Conservation (phyloP, 2,329 filamentous ascomycete genomes). For the Colletotrichum musicola region DNA sequence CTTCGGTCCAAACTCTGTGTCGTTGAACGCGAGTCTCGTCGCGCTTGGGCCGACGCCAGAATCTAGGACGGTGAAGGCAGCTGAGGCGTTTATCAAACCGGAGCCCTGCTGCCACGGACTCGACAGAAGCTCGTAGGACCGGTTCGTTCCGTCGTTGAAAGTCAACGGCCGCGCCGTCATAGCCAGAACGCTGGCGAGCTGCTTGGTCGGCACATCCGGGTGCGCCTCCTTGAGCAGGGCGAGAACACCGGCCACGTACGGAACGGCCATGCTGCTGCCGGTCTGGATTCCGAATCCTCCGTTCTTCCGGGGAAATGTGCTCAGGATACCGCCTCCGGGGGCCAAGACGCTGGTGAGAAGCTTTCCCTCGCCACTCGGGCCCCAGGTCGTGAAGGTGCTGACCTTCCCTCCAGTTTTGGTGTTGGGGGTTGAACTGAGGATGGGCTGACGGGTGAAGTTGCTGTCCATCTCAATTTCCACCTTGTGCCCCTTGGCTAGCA, state of each 20-base stretch:
- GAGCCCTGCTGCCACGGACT: conserved; percentile 71
- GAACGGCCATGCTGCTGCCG: conserved; percentile 72
- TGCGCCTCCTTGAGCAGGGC: conserved; percentile 65
- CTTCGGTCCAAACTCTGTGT: conserved; percentile 63
- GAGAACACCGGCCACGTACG: conserved; percentile 65
- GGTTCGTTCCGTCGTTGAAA: conserved; percentile 58
- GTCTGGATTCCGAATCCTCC: conserved; percentile 64
- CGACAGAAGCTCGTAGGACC: conserved; percentile 49
- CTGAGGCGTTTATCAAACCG: conserved; percentile 70
- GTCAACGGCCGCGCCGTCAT: conserved; percentile 61
- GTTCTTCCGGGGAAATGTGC: conserved; percentile 63
- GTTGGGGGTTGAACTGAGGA: neutral
- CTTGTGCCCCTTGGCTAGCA: neutral
- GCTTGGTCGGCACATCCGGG: conserved; percentile 62
- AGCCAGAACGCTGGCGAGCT: conserved; percentile 62
- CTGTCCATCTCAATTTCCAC: conserved; percentile 5
- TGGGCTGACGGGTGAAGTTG: neutral
- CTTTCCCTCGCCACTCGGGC: conserved; percentile 70
- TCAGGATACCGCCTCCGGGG: conserved; percentile 69
- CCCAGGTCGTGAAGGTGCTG: conserved; percentile 69
- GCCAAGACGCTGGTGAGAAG: conserved; percentile 67
- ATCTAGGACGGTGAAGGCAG: conserved; percentile 60
- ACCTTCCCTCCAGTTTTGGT: conserved; percentile 60
- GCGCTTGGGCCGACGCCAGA: conserved; percentile 64
- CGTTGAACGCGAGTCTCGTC: conserved; percentile 71